Conservation (phyloP, 2,329 filamentous ascomycete genomes). For the Calonectria hawksworthii region DNA sequence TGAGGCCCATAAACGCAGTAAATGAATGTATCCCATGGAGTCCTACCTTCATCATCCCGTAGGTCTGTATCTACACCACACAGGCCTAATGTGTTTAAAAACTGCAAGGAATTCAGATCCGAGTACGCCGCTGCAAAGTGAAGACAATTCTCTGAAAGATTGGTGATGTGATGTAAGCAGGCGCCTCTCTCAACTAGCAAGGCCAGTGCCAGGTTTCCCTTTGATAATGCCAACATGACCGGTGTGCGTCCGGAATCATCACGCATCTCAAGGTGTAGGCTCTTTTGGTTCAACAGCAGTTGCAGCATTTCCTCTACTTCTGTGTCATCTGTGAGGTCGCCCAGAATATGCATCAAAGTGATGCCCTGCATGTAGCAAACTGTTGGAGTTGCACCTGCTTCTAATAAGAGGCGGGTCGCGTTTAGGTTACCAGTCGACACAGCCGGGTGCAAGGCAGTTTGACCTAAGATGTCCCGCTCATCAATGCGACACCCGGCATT, state of each 20-base stretch:
- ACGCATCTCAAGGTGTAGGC: not conserved
- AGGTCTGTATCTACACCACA: not conserved
- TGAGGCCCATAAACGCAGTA: not conserved
- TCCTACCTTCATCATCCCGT: accelerated
- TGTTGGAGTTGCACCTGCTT: not conserved
- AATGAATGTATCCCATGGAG: not conserved
- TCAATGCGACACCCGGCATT: too few species aligned
- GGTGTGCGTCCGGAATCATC: not conserved
- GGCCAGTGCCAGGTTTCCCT: too few species aligned
- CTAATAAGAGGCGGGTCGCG: not conserved
- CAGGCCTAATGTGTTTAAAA: not conserved
- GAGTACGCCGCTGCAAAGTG: not conserved
- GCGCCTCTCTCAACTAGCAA: not conserved
- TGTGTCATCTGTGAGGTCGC: not conserved
- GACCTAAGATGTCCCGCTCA: not conserved
- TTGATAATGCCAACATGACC: not conserved
- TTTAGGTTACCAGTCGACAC: not conserved
- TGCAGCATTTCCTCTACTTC: not conserved
- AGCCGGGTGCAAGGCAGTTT: not conserved
- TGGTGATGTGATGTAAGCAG: not conserved
- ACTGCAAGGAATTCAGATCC: not conserved
- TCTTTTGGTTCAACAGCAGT: not conserved
- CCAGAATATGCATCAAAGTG: not conserved
- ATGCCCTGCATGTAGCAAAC: not conserved
- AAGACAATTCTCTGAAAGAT: not conserved